Percentiles rank a stretch among this genome's conserved stretches.
These are phyloP conservation scores for Cucumis melo DNA, from an alignment of 306 rosid genomes.

Conservation along the genomic window DNA sequence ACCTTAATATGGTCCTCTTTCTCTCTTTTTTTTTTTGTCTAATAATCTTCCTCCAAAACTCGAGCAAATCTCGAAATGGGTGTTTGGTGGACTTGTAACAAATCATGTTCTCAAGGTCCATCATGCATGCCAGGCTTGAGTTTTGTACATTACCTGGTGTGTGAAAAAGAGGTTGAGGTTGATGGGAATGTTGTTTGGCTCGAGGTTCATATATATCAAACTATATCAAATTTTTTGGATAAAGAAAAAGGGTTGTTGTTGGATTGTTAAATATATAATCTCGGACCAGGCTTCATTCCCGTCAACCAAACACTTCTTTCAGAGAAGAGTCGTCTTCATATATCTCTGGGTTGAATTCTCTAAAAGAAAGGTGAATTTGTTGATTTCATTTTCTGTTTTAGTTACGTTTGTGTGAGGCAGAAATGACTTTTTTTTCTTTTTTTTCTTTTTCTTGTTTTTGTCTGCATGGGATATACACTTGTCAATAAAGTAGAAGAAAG, in stretches of 20 bases:
- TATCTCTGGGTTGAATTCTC: neutral
- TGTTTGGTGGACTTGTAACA: no score
- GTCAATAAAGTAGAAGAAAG: neutral
- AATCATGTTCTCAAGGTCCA: no score
- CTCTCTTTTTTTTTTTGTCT: neutral
- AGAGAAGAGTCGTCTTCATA: neutral
- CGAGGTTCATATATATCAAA: constrained; percentile 23
- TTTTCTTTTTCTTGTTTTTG: neutral
- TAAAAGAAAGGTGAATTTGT: neutral
- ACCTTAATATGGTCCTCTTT: neutral
- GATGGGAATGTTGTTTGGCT: constrained; percentile 68
- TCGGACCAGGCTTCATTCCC: constrained; percentile 76
- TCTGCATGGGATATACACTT: neutral
- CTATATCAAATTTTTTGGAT: neutral
- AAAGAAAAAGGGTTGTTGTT: neutral
- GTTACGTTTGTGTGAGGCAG: neutral
- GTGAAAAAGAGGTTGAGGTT: constrained; percentile 23
- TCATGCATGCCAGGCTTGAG: neutral
- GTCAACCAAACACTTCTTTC: constrained; percentile 23
- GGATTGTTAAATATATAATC: constrained; percentile 8
- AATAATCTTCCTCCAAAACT: neutral
- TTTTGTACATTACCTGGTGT: neutral
- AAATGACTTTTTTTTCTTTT: neutral
- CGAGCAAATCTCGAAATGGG: neutral
- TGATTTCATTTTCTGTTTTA: neutral